A percentile compares a stretch with the other conserved stretches of the same genome.
Conservation (phyloP, 345 rosid genomes). For the Boechera stricta region DNA sequence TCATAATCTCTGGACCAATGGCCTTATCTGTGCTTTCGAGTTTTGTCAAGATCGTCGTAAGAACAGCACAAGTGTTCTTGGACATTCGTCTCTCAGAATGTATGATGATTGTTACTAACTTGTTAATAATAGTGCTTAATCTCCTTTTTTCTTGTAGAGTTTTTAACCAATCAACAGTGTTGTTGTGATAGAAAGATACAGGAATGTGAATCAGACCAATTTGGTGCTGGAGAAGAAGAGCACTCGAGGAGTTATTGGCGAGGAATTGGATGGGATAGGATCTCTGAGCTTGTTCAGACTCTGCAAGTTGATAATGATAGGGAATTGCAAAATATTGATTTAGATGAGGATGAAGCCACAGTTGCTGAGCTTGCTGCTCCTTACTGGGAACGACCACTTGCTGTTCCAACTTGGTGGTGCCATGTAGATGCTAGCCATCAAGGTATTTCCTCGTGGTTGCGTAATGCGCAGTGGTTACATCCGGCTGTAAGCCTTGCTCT, state of each 20-base stretch:
- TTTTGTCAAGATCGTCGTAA: constrained; percentile 45
- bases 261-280: constrained; percentile 65
- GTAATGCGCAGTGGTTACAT: constrained; percentile 62
- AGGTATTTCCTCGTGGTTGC: constrained; percentile 53
- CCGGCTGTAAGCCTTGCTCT: constrained; percentile 63
- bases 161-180: constrained; percentile 26
- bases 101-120: constrained; percentile 24
- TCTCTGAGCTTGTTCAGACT: constrained; percentile 57
- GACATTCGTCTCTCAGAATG: constrained; percentile 7
- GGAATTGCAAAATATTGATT: constrained; percentile 38
- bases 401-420: constrained; percentile 78
- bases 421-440: constrained; percentile 60
- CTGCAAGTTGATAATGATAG: constrained; percentile 53
- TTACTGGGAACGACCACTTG: constrained; percentile 58
- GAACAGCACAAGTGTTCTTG: constrained; percentile 30
- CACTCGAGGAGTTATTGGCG: constrained; percentile 51
- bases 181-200: constrained; percentile 30
- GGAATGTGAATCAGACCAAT: constrained; percentile 15
- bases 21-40: constrained; percentile 69
- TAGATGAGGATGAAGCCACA: constrained; percentile 49
- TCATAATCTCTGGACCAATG: constrained; percentile 59
- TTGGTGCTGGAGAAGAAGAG: constrained; percentile 39
- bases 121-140: not conserved
- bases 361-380: constrained; percentile 66
- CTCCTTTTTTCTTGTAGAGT: not conserved